Conservation (phyloP, 2,329 filamentous ascomycete genomes). For the Zarea fungicola region DNA sequence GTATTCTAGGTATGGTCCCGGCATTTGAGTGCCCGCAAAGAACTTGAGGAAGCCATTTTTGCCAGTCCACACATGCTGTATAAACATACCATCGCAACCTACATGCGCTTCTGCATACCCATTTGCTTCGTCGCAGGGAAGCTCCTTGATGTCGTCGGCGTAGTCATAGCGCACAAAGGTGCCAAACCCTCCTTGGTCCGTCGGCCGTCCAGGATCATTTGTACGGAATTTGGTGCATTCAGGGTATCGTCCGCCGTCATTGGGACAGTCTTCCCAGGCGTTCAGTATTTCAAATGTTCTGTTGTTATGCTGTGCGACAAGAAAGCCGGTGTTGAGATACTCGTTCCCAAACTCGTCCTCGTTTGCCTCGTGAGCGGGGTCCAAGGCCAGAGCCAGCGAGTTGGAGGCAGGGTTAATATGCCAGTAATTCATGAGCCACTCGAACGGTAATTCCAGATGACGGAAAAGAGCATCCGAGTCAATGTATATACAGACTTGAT, state of each 20-base stretch:
- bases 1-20: slow-evolving; percentile 29
- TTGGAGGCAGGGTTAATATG: slow-evolving; percentile 32
- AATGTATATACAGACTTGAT: slow-evolving; percentile 38
- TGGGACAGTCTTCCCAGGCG: slow-evolving; percentile 41
- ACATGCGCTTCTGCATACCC: slow-evolving; percentile 34
- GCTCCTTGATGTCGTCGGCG: slow-evolving; percentile 33
- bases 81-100: slow-evolving; percentile 35
- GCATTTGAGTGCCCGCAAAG: slow-evolving; percentile 32
- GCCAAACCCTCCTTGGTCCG: slow-evolving; percentile 41
- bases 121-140: slow-evolving; percentile 39
- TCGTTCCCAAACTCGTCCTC: slow-evolving; percentile 34
- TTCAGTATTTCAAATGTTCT: slow-evolving; percentile 43
- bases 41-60: slow-evolving; percentile 36
- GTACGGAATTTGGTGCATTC: slow-evolving; percentile 34
- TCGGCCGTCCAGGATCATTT: slow-evolving; percentile 32
- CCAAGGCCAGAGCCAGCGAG: slow-evolving; percentile 37
- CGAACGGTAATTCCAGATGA: slow-evolving; percentile 38
- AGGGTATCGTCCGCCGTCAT: slow-evolving; percentile 32
- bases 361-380: slow-evolving; percentile 34
- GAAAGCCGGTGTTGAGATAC: slow-evolving; percentile 49
- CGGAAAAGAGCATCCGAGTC: slow-evolving; percentile 42
- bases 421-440: slow-evolving; percentile 46
- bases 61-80: slow-evolving; percentile 40
- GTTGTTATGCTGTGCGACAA: slow-evolving; percentile 46
- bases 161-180: slow-evolving; percentile 39